Evolutionary conservation across 108 stramenopile genomes (phyloP).

Genomic region (Skeletonema potamos): DNA sequence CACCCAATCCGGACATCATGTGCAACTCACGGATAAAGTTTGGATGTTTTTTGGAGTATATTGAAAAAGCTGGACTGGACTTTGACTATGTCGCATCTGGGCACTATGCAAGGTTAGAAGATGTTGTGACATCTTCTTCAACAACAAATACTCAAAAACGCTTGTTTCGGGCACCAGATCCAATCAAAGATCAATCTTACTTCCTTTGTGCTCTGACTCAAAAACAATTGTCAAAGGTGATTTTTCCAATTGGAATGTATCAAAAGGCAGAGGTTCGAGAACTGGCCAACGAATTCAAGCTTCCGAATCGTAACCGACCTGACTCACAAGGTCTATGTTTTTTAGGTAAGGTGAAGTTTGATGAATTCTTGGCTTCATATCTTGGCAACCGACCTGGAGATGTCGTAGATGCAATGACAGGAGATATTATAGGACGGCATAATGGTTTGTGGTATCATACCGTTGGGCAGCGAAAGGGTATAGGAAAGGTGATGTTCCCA

Average conservation of each 20-base stretch:
- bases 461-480: slow-evolving; percentile 95
- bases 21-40: slow-evolving; percentile 97
- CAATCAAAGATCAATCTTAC: slow-evolving; percentile 97
- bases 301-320: slow-evolving; percentile 90
- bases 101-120: slow-evolving; percentile 73
- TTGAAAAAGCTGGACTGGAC: slow-evolving; percentile 42
- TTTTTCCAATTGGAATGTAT: slow-evolving; percentile 93
- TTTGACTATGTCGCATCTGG: slow-evolving; percentile 93
- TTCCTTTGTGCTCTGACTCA: slow-evolving; percentile 93
- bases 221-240: slow-evolving; percentile 73
- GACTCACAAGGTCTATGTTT: slow-evolving; percentile 95
- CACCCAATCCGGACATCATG: slow-evolving; percentile 98
- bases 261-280: slow-evolving; percentile 88
- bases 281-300: slow-evolving; percentile 83
- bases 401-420: slow-evolving; percentile 78
- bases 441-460: slow-evolving; percentile 97
- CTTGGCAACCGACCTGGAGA: slow-evolving; percentile 82
- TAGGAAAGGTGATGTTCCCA: slow-evolving; percentile 81
- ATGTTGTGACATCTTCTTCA: slow-evolving; percentile 8
- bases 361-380: slow-evolving; percentile 89
- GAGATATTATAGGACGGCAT: slow-evolving; percentile 86
- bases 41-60: slow-evolving; percentile 90
- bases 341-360: slow-evolving; percentile 93
- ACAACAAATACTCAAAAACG: slow-evolving; percentile 27
- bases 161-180: slow-evolving; percentile 89